These are phyloP conservation scores for Protostelium mycophagum DNA, from an alignment of 78 protist species.

Conservation along the genomic window DNA sequence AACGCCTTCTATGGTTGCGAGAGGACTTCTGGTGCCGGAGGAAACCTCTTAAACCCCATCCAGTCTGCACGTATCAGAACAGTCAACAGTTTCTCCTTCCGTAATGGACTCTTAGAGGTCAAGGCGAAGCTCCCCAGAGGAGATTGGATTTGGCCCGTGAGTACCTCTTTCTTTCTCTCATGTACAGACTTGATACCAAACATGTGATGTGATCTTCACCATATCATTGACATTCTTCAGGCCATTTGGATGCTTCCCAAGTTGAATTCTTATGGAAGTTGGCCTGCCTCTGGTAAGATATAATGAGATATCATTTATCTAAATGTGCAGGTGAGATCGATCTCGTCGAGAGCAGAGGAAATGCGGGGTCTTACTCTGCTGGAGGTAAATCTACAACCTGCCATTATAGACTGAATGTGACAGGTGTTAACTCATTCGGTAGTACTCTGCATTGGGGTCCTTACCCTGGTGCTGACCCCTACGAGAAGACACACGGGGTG, in stretches of 20 bases:
- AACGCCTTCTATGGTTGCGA: not conserved
- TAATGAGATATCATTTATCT: no score
- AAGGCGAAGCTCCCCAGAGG: slow-evolving; percentile 34
- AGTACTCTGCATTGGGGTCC: slow-evolving; percentile 44
- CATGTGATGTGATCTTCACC: not conserved
- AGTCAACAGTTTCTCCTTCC: slow-evolving; percentile 4
- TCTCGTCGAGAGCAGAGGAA: slow-evolving; percentile 18
- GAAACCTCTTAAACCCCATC: slow-evolving; percentile 4
- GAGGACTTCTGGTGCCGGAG: slow-evolving; percentile 3
- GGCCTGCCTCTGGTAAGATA: slow-evolving; percentile 18
- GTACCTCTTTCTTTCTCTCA: not conserved
- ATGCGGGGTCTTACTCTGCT: not conserved
- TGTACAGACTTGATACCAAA: no score
- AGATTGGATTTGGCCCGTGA: slow-evolving; percentile 43
- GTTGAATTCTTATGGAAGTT: slow-evolving; percentile 4
- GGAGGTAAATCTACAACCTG: no score
- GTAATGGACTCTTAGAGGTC: slow-evolving; percentile 9
- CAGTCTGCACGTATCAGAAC: slow-evolving; percentile 10
- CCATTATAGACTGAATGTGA: not conserved
- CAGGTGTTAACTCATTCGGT: not conserved
- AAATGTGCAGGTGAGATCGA: slow-evolving; percentile 43
- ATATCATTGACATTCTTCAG: not conserved
- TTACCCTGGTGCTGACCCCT: not conserved
- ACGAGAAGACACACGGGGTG: not conserved
- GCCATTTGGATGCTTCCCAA: slow-evolving; percentile 37